Percentiles rank a stretch among this genome's conserved stretches.
These are phyloP conservation scores for Peronospora farinosa DNA, from an alignment of 352 stramenopile species.

Conservation along the genomic window DNA sequence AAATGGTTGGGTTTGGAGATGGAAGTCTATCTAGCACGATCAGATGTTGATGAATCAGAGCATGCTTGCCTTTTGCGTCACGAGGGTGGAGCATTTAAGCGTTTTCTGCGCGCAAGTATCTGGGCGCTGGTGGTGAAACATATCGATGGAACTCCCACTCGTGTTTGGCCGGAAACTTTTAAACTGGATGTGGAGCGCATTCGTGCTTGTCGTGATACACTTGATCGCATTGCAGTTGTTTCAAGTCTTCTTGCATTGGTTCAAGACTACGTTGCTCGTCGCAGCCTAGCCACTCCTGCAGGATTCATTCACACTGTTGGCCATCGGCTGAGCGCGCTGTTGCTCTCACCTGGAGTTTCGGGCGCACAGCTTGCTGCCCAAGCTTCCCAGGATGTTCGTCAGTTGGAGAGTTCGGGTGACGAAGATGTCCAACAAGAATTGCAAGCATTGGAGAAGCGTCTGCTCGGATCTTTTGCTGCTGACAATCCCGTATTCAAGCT, in stretches of 20 bases:
- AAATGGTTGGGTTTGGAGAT: constrained; percentile 50
- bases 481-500: constrained; percentile 57
- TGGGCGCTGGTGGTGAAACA: constrained; percentile 44
- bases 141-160: constrained; percentile 34
- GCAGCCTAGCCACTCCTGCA: constrained; percentile 16
- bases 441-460: constrained; percentile 35
- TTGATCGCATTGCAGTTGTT: constrained; percentile 55
- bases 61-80: constrained; percentile 19
- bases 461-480: constrained; percentile 36
- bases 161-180: constrained; percentile 66
- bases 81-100: constrained; percentile 37
- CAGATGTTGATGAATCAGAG: constrained; percentile 21
- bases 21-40: constrained; percentile 20
- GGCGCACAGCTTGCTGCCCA: constrained; percentile 48
- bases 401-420: constrained; percentile 18
- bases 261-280: constrained; percentile 47
- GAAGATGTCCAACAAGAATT: constrained; percentile 20
- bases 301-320: constrained; percentile 32
- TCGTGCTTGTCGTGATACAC: constrained; percentile 40
- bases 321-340: constrained; percentile 35
- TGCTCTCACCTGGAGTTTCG: constrained; percentile 41
- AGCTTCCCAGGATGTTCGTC: constrained; percentile 30
- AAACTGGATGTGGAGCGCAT: constrained; percentile 49
- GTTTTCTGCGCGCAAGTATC: constrained; percentile 41
- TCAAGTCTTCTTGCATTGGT: constrained; percentile 52